phyloP scores from a whole-genome alignment of 2,329 filamentous ascomycete genomes.

The Xylariaceae sp. region DNA sequence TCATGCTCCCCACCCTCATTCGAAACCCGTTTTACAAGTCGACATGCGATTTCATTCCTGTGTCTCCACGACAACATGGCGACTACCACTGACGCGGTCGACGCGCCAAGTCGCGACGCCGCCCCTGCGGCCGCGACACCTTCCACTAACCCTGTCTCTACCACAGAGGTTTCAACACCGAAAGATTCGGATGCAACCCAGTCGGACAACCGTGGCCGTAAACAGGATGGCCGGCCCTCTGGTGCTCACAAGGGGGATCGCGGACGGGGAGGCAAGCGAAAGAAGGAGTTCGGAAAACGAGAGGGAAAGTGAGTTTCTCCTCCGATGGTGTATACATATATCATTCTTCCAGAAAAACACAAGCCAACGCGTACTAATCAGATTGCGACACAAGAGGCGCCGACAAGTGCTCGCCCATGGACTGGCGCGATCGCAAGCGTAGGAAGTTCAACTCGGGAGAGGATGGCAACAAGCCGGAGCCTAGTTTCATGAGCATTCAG shows the following conservation, averaged over 20 bases:
- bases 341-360: conserved; percentile 9
- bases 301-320: conserved; percentile 20
- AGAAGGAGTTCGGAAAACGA: conserved; percentile 8
- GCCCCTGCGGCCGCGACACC: background rate
- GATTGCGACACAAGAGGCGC: conserved; percentile 46
- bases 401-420: conserved; percentile 42
- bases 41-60: conserved; percentile 11
- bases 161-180: conserved; percentile 2
- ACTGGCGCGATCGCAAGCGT: conserved; percentile 50
- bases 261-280: conserved; percentile 22
- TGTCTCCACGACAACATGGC: conserved; percentile 9
- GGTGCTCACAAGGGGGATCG: conserved; percentile 20
- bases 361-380: conserved; percentile 38
- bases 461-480: conserved; percentile 31
- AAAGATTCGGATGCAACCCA: conserved; percentile 7
- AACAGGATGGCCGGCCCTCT: conserved; percentile 17
- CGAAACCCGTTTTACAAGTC: background rate
- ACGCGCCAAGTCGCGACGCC: conserved; percentile 2
- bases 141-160: conserved; percentile 5
- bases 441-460: conserved; percentile 40
- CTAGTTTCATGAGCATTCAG: conserved; percentile 52
- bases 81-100: conserved; percentile 8
- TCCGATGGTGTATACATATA: background rate
- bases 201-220: conserved; percentile 16
- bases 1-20: background rate